Evolutionary conservation across 2,329 filamentous ascomycete species (phyloP), one percentile per base, ranked within the genome.

Genomic region (Trichoderma atroviride): DNA sequence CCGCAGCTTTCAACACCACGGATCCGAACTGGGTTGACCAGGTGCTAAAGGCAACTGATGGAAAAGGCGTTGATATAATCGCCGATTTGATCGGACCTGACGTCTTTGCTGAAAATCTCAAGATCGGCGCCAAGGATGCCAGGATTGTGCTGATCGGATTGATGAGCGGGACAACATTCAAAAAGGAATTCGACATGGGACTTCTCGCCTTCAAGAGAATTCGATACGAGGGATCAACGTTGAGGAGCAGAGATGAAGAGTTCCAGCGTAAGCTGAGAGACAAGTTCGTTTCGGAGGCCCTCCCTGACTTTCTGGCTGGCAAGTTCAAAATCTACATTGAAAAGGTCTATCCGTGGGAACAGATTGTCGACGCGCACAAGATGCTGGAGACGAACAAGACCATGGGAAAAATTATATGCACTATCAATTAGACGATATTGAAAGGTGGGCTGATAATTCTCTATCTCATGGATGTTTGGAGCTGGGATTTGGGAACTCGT

Each of bases 51-150:
- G 29, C 60, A 24, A 63, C 43, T 10, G 10, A 10, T 37, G 33
- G 47, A 3, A 64, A 64, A 55, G 31, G 47, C 4, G 33, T 64
- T 31, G 50, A 40, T 16, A 40, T 64, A 5, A 55, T 40, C 22
- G 33, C 50, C 13, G 61, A 64, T 16, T 33, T 40, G 16, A 53
- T 40, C 19, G 47, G 31, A 5, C 47, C 47, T 19, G 22, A 64
- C 22, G 47, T 64, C 33, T 64, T 64, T 24, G 31, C 47, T 14
- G 47, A n/a, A n/a, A 63, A 55, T 7, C 31, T 55, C n/a, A 64
- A 55, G 22, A 29, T 55, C 52, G 50, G 47, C 24, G 61, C 61
- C 13, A 55, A 10, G 40, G 61, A 64, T 14, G 61, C 61, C 27
- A 64, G 47, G 37, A 10, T 64, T 22, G 61, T 55, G 6, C 24